These are phyloP conservation scores for Colletotrichum destructivum DNA, from an alignment of 2,329 filamentous ascomycete species.

Conservation along the genomic window DNA sequence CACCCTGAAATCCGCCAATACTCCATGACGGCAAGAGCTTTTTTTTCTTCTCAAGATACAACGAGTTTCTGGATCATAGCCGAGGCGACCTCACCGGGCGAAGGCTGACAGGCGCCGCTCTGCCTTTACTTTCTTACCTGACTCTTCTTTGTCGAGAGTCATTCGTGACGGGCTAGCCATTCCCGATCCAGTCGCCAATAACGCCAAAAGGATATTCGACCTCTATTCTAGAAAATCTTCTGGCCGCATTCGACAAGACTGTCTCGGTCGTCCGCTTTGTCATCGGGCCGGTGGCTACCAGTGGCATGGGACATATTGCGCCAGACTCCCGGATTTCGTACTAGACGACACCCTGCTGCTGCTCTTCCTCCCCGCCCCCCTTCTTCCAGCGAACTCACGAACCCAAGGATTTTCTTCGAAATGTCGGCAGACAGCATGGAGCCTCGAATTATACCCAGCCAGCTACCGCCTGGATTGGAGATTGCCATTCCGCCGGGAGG, in stretches of 20 bases:
- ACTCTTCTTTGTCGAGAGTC: conserved; percentile 35
- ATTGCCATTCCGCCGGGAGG: conserved; percentile 42
- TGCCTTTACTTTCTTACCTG: conserved; percentile 11
- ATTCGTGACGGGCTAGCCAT: conserved; percentile 33
- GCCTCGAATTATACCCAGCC: conserved; percentile 34
- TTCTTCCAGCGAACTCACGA: background rate
- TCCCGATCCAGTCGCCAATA: conserved; percentile 23
- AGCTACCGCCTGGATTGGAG: conserved; percentile 43
- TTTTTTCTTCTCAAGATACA: background rate
- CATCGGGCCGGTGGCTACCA: conserved; percentile 34
- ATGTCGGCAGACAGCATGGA: conserved; percentile 30
- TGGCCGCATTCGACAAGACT: conserved; percentile 31
- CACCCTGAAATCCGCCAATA: background rate
- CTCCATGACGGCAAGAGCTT: background rate
- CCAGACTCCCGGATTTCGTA: conserved; percentile 35
- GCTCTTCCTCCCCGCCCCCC: background rate
- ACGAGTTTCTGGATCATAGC: background rate
- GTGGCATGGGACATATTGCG: conserved; percentile 39
- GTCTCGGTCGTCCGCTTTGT: conserved; percentile 34
- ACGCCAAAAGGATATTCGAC: conserved; percentile 31
- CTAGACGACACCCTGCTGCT: conserved; percentile 17
- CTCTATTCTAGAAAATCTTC: conserved; percentile 35
- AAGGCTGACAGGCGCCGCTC: conserved; percentile 18
- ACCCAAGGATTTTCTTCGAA: background rate
- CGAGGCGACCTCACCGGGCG: conserved; percentile 19